Percentiles rank a stretch among this genome's conserved stretches.
These are phyloP conservation scores for Wickerhamiella azymoides DNA, from an alignment of 805 yeast species.

Conservation along the genomic window DNA sequence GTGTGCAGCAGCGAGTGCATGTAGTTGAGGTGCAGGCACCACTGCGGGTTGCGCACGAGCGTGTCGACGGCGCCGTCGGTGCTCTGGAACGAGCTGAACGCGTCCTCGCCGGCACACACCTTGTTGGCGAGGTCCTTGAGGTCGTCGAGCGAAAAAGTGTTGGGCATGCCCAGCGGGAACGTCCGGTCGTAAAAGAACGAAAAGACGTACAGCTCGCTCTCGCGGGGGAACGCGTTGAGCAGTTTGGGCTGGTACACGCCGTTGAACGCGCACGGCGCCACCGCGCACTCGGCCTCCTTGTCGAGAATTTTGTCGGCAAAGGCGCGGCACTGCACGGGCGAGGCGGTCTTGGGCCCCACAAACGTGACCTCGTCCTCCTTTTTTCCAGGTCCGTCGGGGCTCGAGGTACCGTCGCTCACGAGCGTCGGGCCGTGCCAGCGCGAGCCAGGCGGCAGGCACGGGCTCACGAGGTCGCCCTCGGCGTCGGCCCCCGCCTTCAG, in stretches of 20 bases:
- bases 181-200: constrained; percentile 94
- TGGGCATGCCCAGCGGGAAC: constrained; percentile 88
- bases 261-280: constrained; percentile 84
- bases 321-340: constrained; percentile 75
- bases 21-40: constrained; percentile 89
- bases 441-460: constrained; percentile 78
- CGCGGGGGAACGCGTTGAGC: constrained; percentile 54
- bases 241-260: constrained; percentile 96
- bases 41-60: constrained; percentile 68
- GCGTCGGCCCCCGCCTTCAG: constrained; percentile 15
- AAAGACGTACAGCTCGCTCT: constrained; percentile 74
- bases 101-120: constrained; percentile 72
- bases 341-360: constrained; percentile 47
- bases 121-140: constrained; percentile 63
- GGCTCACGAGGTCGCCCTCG: constrained; percentile 38
- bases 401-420: constrained; percentile 28
- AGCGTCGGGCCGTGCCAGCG: constrained; percentile 46
- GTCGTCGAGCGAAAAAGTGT: constrained; percentile 73
- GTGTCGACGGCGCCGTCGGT: constrained; percentile 53
- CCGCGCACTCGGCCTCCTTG: constrained; percentile 64
- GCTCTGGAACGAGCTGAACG: constrained; percentile 60
- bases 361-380: constrained; percentile 33
- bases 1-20: constrained; percentile 81
- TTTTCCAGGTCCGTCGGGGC: constrained; percentile 12
- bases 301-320: constrained; percentile 71